Evolutionary conservation across 1,139 yeast species (phyloP).

Genomic region (Blastobotrys apis): DNA sequence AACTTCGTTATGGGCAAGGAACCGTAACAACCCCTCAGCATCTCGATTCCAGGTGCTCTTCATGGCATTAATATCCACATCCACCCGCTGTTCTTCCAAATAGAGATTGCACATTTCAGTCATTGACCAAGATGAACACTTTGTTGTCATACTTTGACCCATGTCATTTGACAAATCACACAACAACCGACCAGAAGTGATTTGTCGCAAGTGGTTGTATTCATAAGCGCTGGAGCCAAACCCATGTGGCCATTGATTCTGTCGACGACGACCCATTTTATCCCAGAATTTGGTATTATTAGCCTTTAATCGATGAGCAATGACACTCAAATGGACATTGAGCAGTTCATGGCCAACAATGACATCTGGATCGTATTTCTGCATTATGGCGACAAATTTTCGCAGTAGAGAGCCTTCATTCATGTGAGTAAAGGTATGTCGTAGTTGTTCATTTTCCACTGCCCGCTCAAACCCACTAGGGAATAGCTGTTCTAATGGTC

Average conservation of each 20-base stretch:
- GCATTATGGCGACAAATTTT: conserved; percentile 62
- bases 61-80: conserved; percentile 66
- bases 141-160: conserved; percentile 87
- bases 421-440: conserved; percentile 35
- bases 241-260: conserved; percentile 60
- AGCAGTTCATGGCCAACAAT: conserved; percentile 85
- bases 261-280: conserved; percentile 74
- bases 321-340: conserved; percentile 68
- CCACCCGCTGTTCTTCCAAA: conserved; percentile 60
- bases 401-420: conserved; percentile 71
- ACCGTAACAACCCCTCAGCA: conserved; percentile 61
- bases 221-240: conserved; percentile 46
- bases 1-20: conserved; percentile 62
- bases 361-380: conserved; percentile 81
- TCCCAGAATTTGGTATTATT: conserved; percentile 69
- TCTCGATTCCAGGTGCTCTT: conserved; percentile 53
- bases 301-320: conserved; percentile 78
- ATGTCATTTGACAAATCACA: conserved; percentile 93
- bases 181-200: conserved; percentile 78
- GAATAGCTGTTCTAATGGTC: conserved; percentile 59
- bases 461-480: conserved; percentile 70
- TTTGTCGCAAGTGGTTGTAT: conserved; percentile 52
- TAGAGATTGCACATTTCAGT: conserved; percentile 84
- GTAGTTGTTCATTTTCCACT: conserved; percentile 19
- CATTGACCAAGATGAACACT: conserved; percentile 95